Evolutionary conservation across 495 filamentous ascomycete genomes (phyloP), one percentile per base, ranked within the genome.

Genomic region (Xylaria cubensis): DNA sequence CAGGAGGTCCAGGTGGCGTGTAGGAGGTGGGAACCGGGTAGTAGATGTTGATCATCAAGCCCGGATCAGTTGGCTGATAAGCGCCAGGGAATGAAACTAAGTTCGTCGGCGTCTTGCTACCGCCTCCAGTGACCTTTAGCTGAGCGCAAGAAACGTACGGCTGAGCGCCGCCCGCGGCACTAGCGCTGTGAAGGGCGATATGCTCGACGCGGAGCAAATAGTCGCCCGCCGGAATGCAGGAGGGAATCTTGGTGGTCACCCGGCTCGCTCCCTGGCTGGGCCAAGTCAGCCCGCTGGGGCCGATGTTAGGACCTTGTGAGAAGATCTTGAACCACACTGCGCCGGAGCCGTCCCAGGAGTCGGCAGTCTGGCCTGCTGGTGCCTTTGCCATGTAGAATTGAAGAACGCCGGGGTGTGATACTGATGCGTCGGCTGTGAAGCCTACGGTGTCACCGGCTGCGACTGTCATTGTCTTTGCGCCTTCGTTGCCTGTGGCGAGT

Each of bases 151-250:
- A 80, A 51, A 86, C 77, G 67, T 87, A 88, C 42, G 83, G 83
- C 74, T 87, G 85, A 0, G 88, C 86, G 0, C 85, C 86, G 1
- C 82, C 83, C 5, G 74, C 70, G 9, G 75, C 73, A 46, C 72
- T 70, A 10, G 87, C 88, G 29, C 69, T 71, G 73, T 89, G 86
- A 13, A 88, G 79, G 17, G 80, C 88, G 64, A 90, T 85, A 69
- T 89, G 87, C 79, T 91, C 89, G 19, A 85, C 86, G 34, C 88
- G 85, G 44, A 90, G 77, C 21, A 91, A 86, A 70, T 91, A 91
- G 72, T 86, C 80, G 42, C 88, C 88, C 0, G 84, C 71, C 3
- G 82, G 80, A 64, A 88, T 83, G 71, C 82, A 83, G 10, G 74
- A 72, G 0, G 87, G 88, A 66, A 88, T 85, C 65, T 76, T 84